Evolutionary conservation across 2,329 filamentous ascomycete genomes (phyloP).

Genomic region (Ascochyta viciae-villosae): DNA sequence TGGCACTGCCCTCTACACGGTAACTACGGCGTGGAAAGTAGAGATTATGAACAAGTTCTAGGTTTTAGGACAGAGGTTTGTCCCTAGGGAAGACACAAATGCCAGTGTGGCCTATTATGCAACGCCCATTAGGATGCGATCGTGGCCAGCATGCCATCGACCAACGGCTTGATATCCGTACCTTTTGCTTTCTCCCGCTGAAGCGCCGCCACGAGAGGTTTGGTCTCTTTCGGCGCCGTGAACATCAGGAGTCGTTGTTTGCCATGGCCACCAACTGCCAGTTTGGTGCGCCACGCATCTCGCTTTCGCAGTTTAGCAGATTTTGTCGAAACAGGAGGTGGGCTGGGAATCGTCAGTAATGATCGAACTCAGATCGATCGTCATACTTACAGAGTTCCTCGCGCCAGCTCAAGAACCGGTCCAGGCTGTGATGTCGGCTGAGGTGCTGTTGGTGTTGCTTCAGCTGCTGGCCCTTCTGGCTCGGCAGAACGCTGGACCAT

Average conservation of each 20-base stretch:
- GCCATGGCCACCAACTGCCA: constrained; percentile 2
- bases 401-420: constrained; percentile 5
- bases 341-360: constrained; percentile 1
- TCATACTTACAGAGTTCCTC: background rate
- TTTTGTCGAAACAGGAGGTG: constrained; percentile 3
- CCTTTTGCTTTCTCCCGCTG: constrained; percentile 34
- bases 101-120: background rate
- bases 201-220: constrained; percentile 25
- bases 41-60: background rate
- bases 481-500: background rate
- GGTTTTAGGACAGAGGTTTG: background rate
- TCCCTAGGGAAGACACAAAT: background rate
- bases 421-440: constrained; percentile 7
- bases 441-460: background rate
- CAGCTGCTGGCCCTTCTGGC: constrained; percentile 6
- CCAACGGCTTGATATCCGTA: constrained; percentile 28
- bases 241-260: constrained; percentile 19
- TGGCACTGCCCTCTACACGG: background rate
- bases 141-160: constrained; percentile 20
- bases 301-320: constrained; percentile 20
- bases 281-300: constrained; percentile 22
- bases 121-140: constrained; percentile 1
- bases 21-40: background rate
- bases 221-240: constrained; percentile 20
- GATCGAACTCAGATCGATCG: background rate